These are phyloP conservation scores for Boletus coccyginus DNA, from an alignment of 768 basidiomycete species.

Conservation along the genomic window DNA sequence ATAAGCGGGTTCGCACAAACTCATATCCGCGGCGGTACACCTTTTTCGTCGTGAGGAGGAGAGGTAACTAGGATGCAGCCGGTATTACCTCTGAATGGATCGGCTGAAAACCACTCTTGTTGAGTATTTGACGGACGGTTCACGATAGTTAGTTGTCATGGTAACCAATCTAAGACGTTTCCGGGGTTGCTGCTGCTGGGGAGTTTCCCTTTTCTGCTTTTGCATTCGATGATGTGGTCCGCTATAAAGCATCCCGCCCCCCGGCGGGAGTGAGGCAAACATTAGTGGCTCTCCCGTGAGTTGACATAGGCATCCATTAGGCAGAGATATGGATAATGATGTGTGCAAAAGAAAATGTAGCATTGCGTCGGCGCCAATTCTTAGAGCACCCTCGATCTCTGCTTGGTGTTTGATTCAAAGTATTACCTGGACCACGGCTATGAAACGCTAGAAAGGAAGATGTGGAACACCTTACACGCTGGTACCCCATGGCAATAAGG, in stretches of 20 bases:
- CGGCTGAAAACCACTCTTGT: slow-evolving; percentile 7
- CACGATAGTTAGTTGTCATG: neutral
- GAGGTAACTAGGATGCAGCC: neutral
- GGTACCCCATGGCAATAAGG: slow-evolving; percentile 66
- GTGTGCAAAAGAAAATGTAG: slow-evolving; percentile 74
- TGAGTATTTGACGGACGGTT: slow-evolving; percentile 3
- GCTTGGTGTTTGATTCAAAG: neutral
- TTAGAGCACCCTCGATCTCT: slow-evolving; percentile 28
- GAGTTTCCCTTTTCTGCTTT: slow-evolving; percentile 22
- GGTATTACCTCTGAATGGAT: slow-evolving; percentile 18
- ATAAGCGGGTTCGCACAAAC: slow-evolving; percentile 51
- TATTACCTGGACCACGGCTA: slow-evolving; percentile 39
- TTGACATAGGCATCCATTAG: slow-evolving; percentile 85
- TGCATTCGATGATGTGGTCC: slow-evolving; percentile 6
- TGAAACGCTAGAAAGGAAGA: neutral
- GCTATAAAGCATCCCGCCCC: slow-evolving; percentile 8
- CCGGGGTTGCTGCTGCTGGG: slow-evolving; percentile 17
- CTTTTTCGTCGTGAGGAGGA: slow-evolving; percentile 26
- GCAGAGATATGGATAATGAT: slow-evolving; percentile 71
- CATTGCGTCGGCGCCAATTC: slow-evolving; percentile 77
- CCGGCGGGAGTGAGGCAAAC: slow-evolving; percentile 33
- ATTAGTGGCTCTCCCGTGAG: slow-evolving; percentile 71
- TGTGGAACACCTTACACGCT: slow-evolving; percentile 39
- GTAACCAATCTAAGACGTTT: slow-evolving; percentile 27
- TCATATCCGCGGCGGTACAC: slow-evolving; percentile 48